Evolutionary conservation across 768 basidiomycete genomes (phyloP), one percentile per base, ranked within the genome.

Genomic region (Leccinum disarticulatum): DNA sequence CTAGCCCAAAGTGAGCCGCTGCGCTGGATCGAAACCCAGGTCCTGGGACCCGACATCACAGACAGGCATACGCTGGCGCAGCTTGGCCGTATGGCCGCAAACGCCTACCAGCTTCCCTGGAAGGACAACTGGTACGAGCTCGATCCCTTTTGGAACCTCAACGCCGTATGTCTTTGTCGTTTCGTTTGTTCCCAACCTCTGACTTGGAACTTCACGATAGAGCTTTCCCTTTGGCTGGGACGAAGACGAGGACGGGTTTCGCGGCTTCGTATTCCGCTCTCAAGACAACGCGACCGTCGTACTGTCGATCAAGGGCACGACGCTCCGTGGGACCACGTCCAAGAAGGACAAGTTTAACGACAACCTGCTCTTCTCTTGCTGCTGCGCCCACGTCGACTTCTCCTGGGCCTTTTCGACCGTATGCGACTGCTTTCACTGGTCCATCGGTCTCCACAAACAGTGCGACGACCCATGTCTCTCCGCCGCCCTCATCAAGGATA

Each of bases 311-410:
- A 98, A 98, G 69, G 88, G 88, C 43, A 98, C 95, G 0, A 93
- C 92, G 0, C 73, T 95, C 0, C 82, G 83, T 62, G 94, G 94
- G 3, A 86, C 88, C 14, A 96, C 96, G 13, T 90, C 91, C 54
- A 90, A 85, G 77, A 86, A 89, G 68, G 96, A 98, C 76, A 95
- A 93, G 76, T 87, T 87, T 69, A 98, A 98, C 73, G 95, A 97
- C 74, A 93, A 93, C 66, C 66, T 92, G 72, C 73, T 93, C 17
- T 93, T 91, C 69, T 91, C 94, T 0, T 98, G 96, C 75, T 98
- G 96, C 70, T 98, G 96, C 67, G 95, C 94, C 15, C 81, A 87
- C 33, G 90, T 95, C 36, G 90, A 92, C 72, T 81, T 94, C 60
- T 87, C 90, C 3, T 98, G 95, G 95, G 69, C 83, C 28, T 88